Evolutionary conservation across 345 rosid species (phyloP), one percentile per base, ranked within the genome.

Genomic region (Hibiscus tridactylites): DNA sequence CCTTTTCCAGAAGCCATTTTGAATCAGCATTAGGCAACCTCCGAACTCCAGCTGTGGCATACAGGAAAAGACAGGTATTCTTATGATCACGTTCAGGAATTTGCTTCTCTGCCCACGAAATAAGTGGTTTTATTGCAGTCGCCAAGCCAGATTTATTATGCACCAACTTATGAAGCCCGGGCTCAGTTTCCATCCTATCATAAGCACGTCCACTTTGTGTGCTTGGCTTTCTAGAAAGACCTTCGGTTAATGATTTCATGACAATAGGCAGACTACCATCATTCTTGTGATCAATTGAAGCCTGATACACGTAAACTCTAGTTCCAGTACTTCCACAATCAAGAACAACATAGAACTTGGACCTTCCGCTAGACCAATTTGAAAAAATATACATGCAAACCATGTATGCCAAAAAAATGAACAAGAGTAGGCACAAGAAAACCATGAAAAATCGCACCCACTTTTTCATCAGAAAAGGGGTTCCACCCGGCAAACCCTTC

Each of bases 311-410:
- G 77, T 83, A 86, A 58, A 85, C 97, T 69, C 97, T 88, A 76
- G 98, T 95, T 76, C 99, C 99, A 4, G 99, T 95, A 81, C 99
- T 95, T 76, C 99, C 99, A 80, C 99, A 92, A 71, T 95, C 99
- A 77, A 95, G 91, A 80, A 95, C 97, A 68, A 95, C 91, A 69
- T 88, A 95, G 76, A 82, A 95, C 77, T 86, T 89, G 44, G 97
- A 87, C 19, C 82, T 78, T 75, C 91, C 94, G 26, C 75, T 82
- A 65, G 89, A 88, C 96, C 90, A 90, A 83, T 86, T 83, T 70
- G 93, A 85, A 81, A 86, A 83, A 74, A 85, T 73, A 74, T 81
- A 88, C 80, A 84, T 77, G 54, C 85, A 71, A 81, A 82, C 73
- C 79, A 83, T 71, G 79, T 83, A 92, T 65, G 78, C 79, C 82